Base-by-base conservation (phyloP, 2,329 filamentous ascomycete species). In the Ophiocordyceps camponoti-saundersi region DNA sequence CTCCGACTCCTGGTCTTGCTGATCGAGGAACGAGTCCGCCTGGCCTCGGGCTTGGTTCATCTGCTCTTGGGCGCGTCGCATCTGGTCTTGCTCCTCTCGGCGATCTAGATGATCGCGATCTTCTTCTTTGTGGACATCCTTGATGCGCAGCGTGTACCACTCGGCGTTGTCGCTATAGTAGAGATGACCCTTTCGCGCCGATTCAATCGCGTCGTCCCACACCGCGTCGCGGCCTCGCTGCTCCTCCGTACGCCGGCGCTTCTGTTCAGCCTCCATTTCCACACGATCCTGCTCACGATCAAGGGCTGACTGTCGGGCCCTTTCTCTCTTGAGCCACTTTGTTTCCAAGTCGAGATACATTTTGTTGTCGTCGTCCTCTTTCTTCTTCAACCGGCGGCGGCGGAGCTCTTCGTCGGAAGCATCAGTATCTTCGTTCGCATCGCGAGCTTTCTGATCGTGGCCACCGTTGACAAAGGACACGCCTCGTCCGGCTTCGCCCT, bases 181-280 rank as follows among this genome's bases (percentile, higher is more conserved):
- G 39, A 84, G 75, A 50, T 88, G 79, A 3, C 69, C 66, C 62
- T 86, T 88, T 22, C 81, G 74, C 18, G 70, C 71, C 7, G 77
- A 74, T 64, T 96, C 89, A n/a, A 74, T 68, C 54, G 95, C 88
- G 55, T 98, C 92, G 55, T 96, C 82, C 77, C 88, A 96, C n/a
- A 82, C 78, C 58, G 69, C 69, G 48, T 74, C 71, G 36, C 66
- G 61, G 43, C 73, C 72, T 13, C 95, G 71, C 48, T 82, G 76
- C 55, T 85, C 79, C 8, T 82, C 76, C 64, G 83, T 80, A 44
- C 79, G 77, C 44, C 78, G 73, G 51, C 80, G 75, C 3, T 75
- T 62, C 18, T 79, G 78, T 22, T 77, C 77, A 3, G 77, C 74
- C 53, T 94, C 85, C 45, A 85, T 80, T 51, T 78, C 79, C 57